phyloP scores from a whole-genome alignment of 2,329 filamentous ascomycete species.

The Plectosphaerella sp. region DNA sequence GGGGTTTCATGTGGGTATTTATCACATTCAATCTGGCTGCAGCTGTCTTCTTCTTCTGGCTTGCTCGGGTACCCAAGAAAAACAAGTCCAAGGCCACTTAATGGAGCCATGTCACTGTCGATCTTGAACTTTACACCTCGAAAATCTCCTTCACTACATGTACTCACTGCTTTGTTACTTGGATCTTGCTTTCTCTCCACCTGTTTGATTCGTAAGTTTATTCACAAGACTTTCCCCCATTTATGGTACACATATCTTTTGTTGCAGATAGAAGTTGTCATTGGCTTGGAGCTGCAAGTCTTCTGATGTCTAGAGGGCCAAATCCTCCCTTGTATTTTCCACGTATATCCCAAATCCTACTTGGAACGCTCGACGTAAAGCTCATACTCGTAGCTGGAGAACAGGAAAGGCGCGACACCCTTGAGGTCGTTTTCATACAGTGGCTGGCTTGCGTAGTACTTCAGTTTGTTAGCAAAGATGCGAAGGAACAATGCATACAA shows the following conservation, averaged over 20 bases:
- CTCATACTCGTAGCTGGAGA: slow-evolving; percentile 18
- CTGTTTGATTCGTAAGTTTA: no score
- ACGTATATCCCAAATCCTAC: not conserved
- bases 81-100: not conserved
- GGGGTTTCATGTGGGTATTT: slow-evolving; percentile 50
- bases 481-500: not conserved
- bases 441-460: slow-evolving; percentile 19
- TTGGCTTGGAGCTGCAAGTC: no score
- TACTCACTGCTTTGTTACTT: no score
- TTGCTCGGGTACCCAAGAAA: slow-evolving; percentile 37
- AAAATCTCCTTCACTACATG: no score
- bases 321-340: not conserved
- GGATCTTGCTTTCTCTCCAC: no score
- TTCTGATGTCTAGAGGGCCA: no score
- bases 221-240: no score
- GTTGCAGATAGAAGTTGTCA: no score
- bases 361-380: slow-evolving; percentile 7
- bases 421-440: slow-evolving; percentile 19
- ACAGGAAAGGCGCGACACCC: slow-evolving; percentile 17
- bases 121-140: no score
- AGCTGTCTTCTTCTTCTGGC: slow-evolving; percentile 50
- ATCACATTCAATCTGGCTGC: slow-evolving; percentile 50
- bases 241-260: no score
- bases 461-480: not conserved
- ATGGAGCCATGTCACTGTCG: no score